These are phyloP conservation scores for Phaffia australis DNA, from an alignment of 768 basidiomycete genomes.

Conservation along the genomic window DNA sequence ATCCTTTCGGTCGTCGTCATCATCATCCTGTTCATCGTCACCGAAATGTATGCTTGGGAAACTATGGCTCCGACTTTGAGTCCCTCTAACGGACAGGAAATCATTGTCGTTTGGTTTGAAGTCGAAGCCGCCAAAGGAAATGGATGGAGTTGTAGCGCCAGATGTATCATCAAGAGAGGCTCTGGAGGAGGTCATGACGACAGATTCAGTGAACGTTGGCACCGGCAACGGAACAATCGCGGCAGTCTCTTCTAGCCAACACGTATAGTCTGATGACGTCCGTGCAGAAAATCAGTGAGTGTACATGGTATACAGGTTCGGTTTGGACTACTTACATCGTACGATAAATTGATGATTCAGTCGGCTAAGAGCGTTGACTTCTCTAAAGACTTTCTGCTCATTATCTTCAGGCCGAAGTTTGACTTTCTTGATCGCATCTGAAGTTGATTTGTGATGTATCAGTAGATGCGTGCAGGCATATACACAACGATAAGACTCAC, in stretches of 20 bases:
- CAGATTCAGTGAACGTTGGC: neutral
- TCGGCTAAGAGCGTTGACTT: conserved; percentile 77
- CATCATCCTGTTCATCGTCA: conserved; percentile 33
- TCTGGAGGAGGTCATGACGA: conserved; percentile 16
- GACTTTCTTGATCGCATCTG: conserved; percentile 68
- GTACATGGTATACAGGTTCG: conserved; percentile 53
- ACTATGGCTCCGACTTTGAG: conserved; percentile 44
- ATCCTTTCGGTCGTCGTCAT: conserved; percentile 17
- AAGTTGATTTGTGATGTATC: neutral
- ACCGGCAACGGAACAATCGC: neutral
- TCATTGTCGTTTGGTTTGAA: conserved; percentile 57
- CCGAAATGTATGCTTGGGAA: conserved; percentile 82
- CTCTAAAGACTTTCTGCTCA: conserved; percentile 77
- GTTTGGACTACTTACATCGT: conserved; percentile 57
- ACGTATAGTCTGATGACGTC: neutral
- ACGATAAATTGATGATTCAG: conserved; percentile 85
- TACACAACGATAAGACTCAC: conserved; percentile 44
- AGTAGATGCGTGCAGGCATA: neutral
- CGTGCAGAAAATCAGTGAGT: conserved; percentile 38
- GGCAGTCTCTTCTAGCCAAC: neutral
- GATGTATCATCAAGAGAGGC: conserved; percentile 6
- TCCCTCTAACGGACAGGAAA: conserved; percentile 40
- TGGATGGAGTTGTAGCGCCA: neutral
- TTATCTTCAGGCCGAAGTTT: conserved; percentile 64
- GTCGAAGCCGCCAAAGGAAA: conserved; percentile 23